Evolutionary conservation across 129 eudicot genomes (phyloP).

Genomic region (Lactuca sativa): DNA sequence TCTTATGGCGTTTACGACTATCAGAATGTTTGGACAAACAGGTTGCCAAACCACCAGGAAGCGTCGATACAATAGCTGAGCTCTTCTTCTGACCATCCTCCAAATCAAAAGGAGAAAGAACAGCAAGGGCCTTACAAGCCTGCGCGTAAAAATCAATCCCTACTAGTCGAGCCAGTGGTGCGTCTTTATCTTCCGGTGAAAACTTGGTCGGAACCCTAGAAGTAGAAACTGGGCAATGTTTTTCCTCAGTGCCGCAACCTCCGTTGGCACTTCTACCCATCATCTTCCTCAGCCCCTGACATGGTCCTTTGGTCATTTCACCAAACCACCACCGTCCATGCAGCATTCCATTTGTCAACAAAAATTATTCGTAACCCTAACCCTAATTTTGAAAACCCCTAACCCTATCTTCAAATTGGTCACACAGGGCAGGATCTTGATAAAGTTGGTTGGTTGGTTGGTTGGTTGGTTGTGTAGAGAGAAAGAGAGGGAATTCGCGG

Average conservation of each 20-base stretch:
- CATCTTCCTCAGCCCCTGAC: slow-evolving; percentile 62
- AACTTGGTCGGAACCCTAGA: slow-evolving; percentile 41
- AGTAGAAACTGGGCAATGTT: slow-evolving; percentile 43
- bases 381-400: slow-evolving; percentile 24
- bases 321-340: slow-evolving; percentile 41
- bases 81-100: slow-evolving; percentile 47
- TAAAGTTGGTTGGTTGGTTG: slow-evolving; percentile 2
- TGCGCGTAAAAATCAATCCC: slow-evolving; percentile 73
- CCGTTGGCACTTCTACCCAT: slow-evolving; percentile 64
- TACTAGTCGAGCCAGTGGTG: slow-evolving; percentile 11
- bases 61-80: slow-evolving; percentile 22
- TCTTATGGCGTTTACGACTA: slow-evolving; percentile 74
- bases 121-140: slow-evolving; percentile 71
- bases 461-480: slow-evolving; percentile 10
- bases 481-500: slow-evolving; percentile 36
- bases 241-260: slow-evolving; percentile 62
- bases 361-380: slow-evolving; percentile 15
- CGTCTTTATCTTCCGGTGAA: slow-evolving; percentile 9
- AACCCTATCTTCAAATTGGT: slow-evolving; percentile 1
- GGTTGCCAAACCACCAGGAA: slow-evolving; percentile 65
- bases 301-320: slow-evolving; percentile 59
- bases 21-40: slow-evolving; percentile 53
- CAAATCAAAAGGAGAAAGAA: slow-evolving; percentile 73
- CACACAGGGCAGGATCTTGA: not conserved
- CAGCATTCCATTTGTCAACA: slow-evolving; percentile 47